Conservation (phyloP, 2,329 filamentous ascomycete genomes). For the Xylaria hypoxylon region DNA sequence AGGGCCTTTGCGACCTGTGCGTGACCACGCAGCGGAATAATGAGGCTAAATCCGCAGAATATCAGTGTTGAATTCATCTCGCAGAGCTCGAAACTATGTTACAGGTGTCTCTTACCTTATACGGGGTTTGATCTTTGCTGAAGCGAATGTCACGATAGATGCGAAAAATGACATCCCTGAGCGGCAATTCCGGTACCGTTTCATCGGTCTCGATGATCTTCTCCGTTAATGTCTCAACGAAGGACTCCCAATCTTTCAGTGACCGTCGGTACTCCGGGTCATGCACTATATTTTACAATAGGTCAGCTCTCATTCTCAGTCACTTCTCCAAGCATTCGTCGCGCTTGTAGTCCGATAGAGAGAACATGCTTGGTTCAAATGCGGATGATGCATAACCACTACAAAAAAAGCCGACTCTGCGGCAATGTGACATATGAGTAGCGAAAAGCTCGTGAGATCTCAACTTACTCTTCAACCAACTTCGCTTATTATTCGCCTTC, state of each 20-base stretch:
- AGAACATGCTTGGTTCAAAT: neutral
- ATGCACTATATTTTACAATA: conserved; percentile 65
- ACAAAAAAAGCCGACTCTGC: neutral
- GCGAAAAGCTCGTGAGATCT: neutral
- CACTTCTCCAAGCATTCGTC: neutral
- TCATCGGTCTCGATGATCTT: conserved; percentile 79
- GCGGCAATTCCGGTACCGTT: conserved; percentile 86
- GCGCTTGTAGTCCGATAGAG: neutral
- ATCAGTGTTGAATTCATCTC: conserved; percentile 15
- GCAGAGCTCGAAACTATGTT: neutral
- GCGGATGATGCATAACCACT: neutral
- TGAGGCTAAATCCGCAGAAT: conserved; percentile 67
- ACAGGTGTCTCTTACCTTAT: conserved; percentile 71
- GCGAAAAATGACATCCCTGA: conserved; percentile 87
- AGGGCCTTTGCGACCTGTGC: conserved; percentile 86
- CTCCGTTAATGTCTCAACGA: conserved; percentile 77
- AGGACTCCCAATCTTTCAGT: conserved; percentile 83
- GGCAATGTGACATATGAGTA: neutral
- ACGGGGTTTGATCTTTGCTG: conserved; percentile 84
- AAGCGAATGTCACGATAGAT: conserved; percentile 91
- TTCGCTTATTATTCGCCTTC: conserved; percentile 68
- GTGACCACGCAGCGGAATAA: conserved; percentile 88
- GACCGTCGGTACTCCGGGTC: conserved; percentile 83
- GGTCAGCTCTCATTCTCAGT: conserved; percentile 1
- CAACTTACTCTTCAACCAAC: conserved; percentile 68